Evolutionary conservation across 768 basidiomycete genomes (phyloP), one percentile per base, ranked within the genome.

Genomic region (Wakefieldia striispora): DNA sequence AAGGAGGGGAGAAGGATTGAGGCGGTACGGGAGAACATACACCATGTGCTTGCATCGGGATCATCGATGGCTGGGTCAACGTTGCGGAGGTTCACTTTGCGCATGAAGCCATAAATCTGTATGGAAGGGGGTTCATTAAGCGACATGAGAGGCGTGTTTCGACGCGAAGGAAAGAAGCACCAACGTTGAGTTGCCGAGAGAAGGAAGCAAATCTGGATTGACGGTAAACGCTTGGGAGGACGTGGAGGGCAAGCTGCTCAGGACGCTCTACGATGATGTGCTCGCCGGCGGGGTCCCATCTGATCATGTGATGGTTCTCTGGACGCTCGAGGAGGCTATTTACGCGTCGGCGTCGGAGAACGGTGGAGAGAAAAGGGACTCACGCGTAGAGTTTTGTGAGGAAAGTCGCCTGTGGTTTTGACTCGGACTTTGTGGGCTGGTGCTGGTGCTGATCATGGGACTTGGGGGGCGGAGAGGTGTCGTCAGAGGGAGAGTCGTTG

Each of bases 51-150:
- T 13, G 92, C 93, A 73, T 97, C 93, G 54, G 92, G 92, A 72
- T 95, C 93, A 72, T 91, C 88, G 59, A 94, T 94, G 54, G 89
- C 91, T 55, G 90, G 89, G 75, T 95, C 92, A 69, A 94, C 88
- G 73, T 95, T 93, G 67, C 91, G 87, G 60, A 95, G 78, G 75
- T 94, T 95, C 67, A 95, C 90, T 71, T 95, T 95, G 72, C 93
- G 91, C 91, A 95, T 95, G 77, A 94, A 97, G 57, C 93, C 94
- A 75, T 97, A 97, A 72, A 97, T 97, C 93, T 95, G 61, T 61
- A 50, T 45, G 50, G 61, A 61, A 43, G 49, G 49, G n/a, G 27
- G 45, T 56, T 56, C 51, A 59, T 62, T 54, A 56, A 57, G 54
- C 44, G 46, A 47, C 61, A 64, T 50, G 55, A 41, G 57, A 54